Evolutionary conservation across 352 stramenopile species (phyloP), one percentile per base, ranked within the genome.

Genomic region (Pythium guiyangense): DNA sequence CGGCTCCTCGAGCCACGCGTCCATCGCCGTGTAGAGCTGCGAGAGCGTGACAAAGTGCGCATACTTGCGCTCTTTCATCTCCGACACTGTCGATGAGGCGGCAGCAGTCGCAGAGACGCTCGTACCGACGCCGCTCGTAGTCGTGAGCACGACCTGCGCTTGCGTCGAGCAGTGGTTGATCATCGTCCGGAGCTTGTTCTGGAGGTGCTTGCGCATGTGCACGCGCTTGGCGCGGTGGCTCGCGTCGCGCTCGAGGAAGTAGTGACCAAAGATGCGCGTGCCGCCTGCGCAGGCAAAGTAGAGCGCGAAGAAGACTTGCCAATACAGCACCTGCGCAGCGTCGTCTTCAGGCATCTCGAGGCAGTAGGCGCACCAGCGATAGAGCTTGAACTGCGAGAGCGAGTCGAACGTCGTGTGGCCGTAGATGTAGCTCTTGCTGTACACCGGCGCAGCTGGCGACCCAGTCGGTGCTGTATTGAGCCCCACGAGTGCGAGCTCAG

Each of bases 1-100:
- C 3, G 68, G 66, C 57, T 92, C 84, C 59, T 94, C 86, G 14
- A 95, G 70, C 86, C 86, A 95, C 31, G 84, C 77, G 55, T 94
- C 84, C 86, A 95, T 94, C 12, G 82, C 86, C 31, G 82, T 86
- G 55, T 88, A 90, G 40, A 88, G 60, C 50, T 87, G 77, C 11
- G 80, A 84, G 12, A 90, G 67, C 22, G 68, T 67, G 11, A 84
- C 73, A 45, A 75, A 79, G 49, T 79, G 71, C 17, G 71, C 69
- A 29, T 86, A 85, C 53, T 62, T 73, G 45, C 67, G 66, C 42
- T 87, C 73, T 37, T 81, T 84, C 20, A 71, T 37, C 15, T 84
- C 70, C 1, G 46, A 18, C 20, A 20, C 42, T 4, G 39, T 45
- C 39, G 39, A 54, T 15, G 46, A 34, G 6, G 39, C 52, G 0